Evolutionary conservation across 768 basidiomycete genomes (phyloP), one percentile per base, ranked within the genome.

Genomic region (Tephrocybe sp.): DNA sequence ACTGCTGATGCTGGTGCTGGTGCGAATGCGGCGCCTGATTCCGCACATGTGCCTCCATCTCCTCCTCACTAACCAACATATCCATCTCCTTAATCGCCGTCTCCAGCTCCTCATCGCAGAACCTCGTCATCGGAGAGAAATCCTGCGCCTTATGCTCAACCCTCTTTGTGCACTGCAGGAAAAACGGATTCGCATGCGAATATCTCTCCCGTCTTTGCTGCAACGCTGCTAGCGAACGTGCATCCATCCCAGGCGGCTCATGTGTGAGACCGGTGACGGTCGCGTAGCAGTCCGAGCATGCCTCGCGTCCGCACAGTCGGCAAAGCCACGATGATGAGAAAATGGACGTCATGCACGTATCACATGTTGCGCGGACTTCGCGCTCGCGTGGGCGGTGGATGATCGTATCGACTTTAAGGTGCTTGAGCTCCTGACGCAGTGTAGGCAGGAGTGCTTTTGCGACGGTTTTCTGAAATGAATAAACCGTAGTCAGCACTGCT

Each of bases 281-380:
- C 22, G 77, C 73, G 60, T 82, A 89, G 63, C 95, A 97, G 53
- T 91, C 88, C 1, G 84, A 75, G 63, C 95, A 98, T 8, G 89
- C 83, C 68, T 97, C 95, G 9, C 91, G 83, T 4, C 92, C 95
- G 65, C 95, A 98, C 34, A 82, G 64, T n/a, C 87, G 79, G 65
- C 93, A 96, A 80, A 95, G 89, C 84, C 89, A 96, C 26, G 84
- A 87, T 51, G 83, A 84, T 5, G 88, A 87, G 67, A 96, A 96
- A 51, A 96, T 83, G 11, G 93, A 95, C 4, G 92, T 94, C 77
- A 92, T 89, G 67, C 94, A 97, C 1, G 89, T 92, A 68, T 97
- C 92, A 60, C 92, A 94, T 20, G 89, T 91, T 16, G 86, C 87
- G 45, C 92, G 83, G 42, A 89, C 87, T 54, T 91, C 89, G 43